Percentiles rank a stretch among this genome's conserved stretches.
Conservation (phyloP, 2,329 filamentous ascomycete genomes). For the Xylariomycetidae sp. region DNA sequence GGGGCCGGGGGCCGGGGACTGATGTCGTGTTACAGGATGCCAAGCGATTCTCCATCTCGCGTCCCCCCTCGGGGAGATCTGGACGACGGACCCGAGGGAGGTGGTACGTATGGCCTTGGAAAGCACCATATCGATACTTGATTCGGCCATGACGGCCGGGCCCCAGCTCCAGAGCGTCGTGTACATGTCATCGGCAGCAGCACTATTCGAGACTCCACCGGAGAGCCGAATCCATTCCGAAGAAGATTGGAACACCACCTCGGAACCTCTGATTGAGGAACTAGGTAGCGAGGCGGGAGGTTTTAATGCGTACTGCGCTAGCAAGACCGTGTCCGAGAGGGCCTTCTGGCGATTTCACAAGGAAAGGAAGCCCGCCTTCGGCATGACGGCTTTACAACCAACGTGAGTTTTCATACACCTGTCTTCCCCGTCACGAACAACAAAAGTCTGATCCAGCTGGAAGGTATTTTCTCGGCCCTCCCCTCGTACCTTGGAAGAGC, state of each 20-base stretch:
- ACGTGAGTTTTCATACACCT: too few species aligned
- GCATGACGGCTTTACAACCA: slow-evolving; percentile 21
- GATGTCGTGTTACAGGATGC: slow-evolving; percentile 3
- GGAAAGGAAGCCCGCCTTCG: slow-evolving; percentile 16
- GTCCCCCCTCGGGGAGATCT: slow-evolving; percentile 18
- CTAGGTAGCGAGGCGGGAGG: slow-evolving; percentile 14
- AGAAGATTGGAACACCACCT: slow-evolving; percentile 21
- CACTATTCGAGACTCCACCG: slow-evolving; percentile 15
- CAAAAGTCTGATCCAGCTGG: too few species aligned
- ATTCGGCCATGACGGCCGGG: slow-evolving; percentile 13
- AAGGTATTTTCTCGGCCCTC: slow-evolving; percentile 22
- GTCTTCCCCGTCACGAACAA: too few species aligned
- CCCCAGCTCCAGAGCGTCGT: slow-evolving; percentile 18
- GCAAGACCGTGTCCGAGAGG: slow-evolving; percentile 22
- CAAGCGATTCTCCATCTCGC: slow-evolving; percentile 23
- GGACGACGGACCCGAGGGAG: slow-evolving; percentile 15
- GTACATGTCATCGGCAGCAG: slow-evolving; percentile 20
- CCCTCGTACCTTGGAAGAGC: slow-evolving; percentile 21
- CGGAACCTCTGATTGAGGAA: slow-evolving; percentile 13
- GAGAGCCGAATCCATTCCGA: slow-evolving; percentile 17
- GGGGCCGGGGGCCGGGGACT: not conserved
- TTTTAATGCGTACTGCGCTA: slow-evolving; percentile 21
- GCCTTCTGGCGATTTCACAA: slow-evolving; percentile 21
- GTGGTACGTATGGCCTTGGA: slow-evolving; percentile 17
- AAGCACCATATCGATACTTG: slow-evolving; percentile 15